Evolutionary conservation across 2,329 filamentous ascomycete species (phyloP).

Genomic region (Akanthomyces dipterigenus): DNA sequence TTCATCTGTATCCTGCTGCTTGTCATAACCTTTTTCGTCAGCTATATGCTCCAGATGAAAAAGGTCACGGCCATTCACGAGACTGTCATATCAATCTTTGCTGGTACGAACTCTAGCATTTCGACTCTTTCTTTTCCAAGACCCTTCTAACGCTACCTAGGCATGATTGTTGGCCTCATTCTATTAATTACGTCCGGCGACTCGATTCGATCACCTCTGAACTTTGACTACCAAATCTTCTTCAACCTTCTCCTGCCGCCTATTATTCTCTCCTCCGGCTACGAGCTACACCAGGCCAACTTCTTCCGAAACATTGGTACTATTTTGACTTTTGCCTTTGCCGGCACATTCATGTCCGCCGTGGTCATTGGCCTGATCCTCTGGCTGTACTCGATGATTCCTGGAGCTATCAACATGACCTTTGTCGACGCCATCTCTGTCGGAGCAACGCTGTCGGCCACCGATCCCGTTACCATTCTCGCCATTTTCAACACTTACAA

Average conservation of each 20-base stretch:
- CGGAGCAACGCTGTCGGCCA: slow-evolving; percentile 91
- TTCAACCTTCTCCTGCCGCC: slow-evolving; percentile 98
- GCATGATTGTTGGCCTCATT: slow-evolving; percentile 90
- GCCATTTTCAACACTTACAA: slow-evolving; percentile 99
- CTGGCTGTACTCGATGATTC: slow-evolving; percentile 81
- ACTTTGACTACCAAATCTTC: slow-evolving; percentile 98
- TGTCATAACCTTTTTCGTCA: slow-evolving; percentile 90
- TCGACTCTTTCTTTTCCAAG: too few relatives aligned
- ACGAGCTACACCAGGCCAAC: slow-evolving; percentile 96
- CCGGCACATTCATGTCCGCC: slow-evolving; percentile 92
- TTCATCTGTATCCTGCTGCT: slow-evolving; percentile 95
- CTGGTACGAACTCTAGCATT: slow-evolving; percentile 48
- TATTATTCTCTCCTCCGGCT: slow-evolving; percentile 94
- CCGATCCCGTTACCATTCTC: slow-evolving; percentile 93
- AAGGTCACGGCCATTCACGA: slow-evolving; percentile 97
- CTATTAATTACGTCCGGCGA: slow-evolving; percentile 75
- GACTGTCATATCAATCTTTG: slow-evolving; percentile 97
- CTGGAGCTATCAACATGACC: slow-evolving; percentile 73
- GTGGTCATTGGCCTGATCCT: slow-evolving; percentile 87
- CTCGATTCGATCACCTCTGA: slow-evolving; percentile 83
- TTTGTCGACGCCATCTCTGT: slow-evolving; percentile 97
- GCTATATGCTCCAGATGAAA: slow-evolving; percentile 92
- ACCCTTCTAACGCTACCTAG: slow-evolving; percentile 37
- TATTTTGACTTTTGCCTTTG: slow-evolving; percentile 95
- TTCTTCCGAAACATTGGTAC: slow-evolving; percentile 98